These are phyloP conservation scores for Quercus cerris DNA, from an alignment of 306 rosid genomes.

Conservation along the genomic window DNA sequence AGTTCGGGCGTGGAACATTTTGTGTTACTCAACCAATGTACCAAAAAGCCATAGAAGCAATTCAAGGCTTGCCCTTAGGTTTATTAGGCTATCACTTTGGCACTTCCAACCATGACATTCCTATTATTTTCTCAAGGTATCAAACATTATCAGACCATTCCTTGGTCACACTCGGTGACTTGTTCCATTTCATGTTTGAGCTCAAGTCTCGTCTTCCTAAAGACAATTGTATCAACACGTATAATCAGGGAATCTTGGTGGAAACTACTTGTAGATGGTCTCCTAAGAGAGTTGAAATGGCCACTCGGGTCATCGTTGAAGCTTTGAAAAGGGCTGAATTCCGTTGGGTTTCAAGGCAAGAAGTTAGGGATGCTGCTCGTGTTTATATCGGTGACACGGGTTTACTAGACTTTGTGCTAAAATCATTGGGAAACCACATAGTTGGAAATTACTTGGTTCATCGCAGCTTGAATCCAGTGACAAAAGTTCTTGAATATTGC, in stretches of 20 bases:
- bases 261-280: slow-evolving; percentile 82
- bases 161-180: slow-evolving; percentile 62
- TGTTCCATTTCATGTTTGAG: slow-evolving; percentile 66
- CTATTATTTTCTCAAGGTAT: slow-evolving; percentile 59
- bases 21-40: slow-evolving; percentile 62
- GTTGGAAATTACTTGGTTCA: slow-evolving; percentile 79
- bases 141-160: slow-evolving; percentile 72
- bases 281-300: slow-evolving; percentile 70
- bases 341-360: slow-evolving; percentile 79
- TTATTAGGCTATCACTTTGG: slow-evolving; percentile 43
- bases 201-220: slow-evolving; percentile 64
- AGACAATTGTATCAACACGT: slow-evolving; percentile 31
- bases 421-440: slow-evolving; percentile 69
- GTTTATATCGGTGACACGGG: slow-evolving; percentile 73
- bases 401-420: slow-evolving; percentile 70
- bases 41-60: slow-evolving; percentile 66
- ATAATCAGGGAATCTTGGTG: slow-evolving; percentile 24
- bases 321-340: slow-evolving; percentile 54
- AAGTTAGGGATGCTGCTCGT: slow-evolving; percentile 80
- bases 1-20: slow-evolving; percentile 59
- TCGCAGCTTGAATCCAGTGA: slow-evolving; percentile 67
- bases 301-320: slow-evolving; percentile 62
- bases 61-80: slow-evolving; percentile 61
- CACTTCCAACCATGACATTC: slow-evolving; percentile 44
- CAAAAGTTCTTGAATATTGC: slow-evolving; percentile 78